Evolutionary conservation across 2,329 filamentous ascomycete genomes (phyloP).

Genomic region (Balansia obtecta): DNA sequence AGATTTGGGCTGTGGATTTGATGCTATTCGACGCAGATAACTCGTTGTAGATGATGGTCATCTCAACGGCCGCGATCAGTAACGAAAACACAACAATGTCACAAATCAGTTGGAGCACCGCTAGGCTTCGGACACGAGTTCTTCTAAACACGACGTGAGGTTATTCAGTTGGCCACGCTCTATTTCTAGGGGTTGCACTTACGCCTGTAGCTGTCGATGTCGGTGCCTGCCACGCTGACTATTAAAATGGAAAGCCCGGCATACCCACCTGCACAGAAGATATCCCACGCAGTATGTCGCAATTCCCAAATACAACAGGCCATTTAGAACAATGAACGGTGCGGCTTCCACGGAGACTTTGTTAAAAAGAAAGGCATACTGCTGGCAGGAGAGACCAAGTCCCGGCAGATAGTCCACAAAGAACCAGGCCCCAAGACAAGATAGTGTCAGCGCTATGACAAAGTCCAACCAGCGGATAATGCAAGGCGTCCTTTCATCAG

Average conservation of each 20-base stretch:
- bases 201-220: background rate
- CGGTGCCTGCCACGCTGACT: background rate
- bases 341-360: background rate
- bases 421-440: background rate
- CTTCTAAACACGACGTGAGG: background rate
- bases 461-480: background rate
- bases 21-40: background rate
- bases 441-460: background rate
- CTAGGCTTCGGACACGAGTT: background rate
- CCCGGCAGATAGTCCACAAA: background rate
- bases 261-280: background rate
- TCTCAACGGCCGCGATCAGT: background rate
- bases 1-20: background rate
- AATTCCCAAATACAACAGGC: background rate
- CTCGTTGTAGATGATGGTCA: background rate
- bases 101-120: background rate
- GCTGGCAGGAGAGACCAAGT: background rate
- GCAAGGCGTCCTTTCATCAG: background rate
- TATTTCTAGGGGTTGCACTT: background rate
- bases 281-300: background rate
- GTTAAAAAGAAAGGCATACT: background rate
- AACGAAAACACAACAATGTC: background rate
- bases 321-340: background rate
- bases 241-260: background rate
- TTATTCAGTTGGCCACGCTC: background rate